These are phyloP conservation scores for Adansonia rubrostipa DNA, from an alignment of 441 rosid species.

Conservation along the genomic window DNA sequence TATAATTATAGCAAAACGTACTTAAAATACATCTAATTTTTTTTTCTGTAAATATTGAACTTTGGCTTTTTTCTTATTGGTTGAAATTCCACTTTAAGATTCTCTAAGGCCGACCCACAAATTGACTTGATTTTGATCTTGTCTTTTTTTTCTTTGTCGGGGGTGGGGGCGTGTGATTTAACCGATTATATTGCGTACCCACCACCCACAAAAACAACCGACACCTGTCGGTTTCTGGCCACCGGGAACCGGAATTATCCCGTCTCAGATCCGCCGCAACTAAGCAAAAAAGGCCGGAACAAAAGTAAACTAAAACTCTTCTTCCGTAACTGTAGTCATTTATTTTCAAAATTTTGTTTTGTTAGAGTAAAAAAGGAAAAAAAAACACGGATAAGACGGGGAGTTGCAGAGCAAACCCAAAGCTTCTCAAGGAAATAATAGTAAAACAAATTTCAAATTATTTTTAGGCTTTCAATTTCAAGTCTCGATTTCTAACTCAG, in stretches of 20 bases:
- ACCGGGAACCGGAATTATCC: slow-evolving; percentile 31
- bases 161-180: no score
- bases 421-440: neutral
- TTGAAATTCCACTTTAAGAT: no score
- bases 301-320: slow-evolving; percentile 27
- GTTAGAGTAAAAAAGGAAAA: neutral
- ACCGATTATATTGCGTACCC: no score
- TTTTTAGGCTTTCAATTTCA: slow-evolving; percentile 20
- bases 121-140: no score
- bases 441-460: slow-evolving; percentile 31
- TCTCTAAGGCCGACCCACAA: no score
- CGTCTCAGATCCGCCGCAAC: slow-evolving; percentile 33
- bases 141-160: no score
- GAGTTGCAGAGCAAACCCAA: slow-evolving; percentile 20
- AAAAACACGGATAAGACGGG: slow-evolving; percentile 20
- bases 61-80: no score
- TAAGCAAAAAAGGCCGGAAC: neutral
- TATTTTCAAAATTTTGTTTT: neutral
- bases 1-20: no score
- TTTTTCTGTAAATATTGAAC: no score
- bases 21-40: no score
- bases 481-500: slow-evolving; percentile 21
- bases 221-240: slow-evolving; percentile 33
- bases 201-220: neutral
- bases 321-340: neutral